Percentiles rank a stretch among this genome's conserved stretches.
Conservation (phyloP, 169 alveolate species). For the Eimeria brunetti region DNA sequence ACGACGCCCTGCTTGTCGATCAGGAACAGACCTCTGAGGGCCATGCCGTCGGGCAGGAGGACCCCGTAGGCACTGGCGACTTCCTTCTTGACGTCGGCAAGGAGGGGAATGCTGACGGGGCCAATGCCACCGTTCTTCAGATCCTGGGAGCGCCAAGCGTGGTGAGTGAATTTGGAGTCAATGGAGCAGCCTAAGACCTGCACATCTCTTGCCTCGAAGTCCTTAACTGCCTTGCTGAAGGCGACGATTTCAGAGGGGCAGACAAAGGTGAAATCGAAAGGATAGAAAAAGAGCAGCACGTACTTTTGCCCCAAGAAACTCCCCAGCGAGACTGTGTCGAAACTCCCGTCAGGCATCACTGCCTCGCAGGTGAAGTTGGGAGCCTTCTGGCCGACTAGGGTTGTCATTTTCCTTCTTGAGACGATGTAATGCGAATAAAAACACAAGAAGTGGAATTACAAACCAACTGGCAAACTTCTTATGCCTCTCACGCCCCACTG, state of each 20-base stretch:
- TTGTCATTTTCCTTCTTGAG: not conserved
- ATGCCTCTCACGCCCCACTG: not conserved
- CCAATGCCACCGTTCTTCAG: constrained; percentile 99
- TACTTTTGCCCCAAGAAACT: constrained; percentile 97
- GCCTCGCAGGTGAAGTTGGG: constrained; percentile 98
- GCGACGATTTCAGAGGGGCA: constrained; percentile 99
- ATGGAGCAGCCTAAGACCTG: constrained; percentile 96
- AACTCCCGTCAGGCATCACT: constrained; percentile 95
- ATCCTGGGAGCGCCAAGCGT: constrained; percentile 97
- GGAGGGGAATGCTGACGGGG: constrained; percentile 91
- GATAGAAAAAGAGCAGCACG: constrained; percentile 99
- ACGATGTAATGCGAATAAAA: not conserved
- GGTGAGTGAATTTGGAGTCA: constrained; percentile 98
- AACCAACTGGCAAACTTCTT: not conserved
- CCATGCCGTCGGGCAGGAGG: constrained; percentile 95
- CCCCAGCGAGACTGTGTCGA: constrained; percentile 92
- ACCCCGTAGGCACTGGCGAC: constrained; percentile 96
- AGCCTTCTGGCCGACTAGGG: constrained; percentile 87
- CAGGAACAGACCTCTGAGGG: constrained; percentile 98
- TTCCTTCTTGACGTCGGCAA: constrained; percentile 95
- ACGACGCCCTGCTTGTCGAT: constrained; percentile 98
- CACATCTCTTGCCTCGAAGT: constrained; percentile 91
- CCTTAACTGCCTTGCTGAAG: constrained; percentile 94
- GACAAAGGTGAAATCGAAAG: constrained; percentile 99
- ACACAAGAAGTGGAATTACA: not conserved